Evolutionary conservation across 192 early-diverging fungal genomes (phyloP).

Genomic region (Podila verticillata): DNA sequence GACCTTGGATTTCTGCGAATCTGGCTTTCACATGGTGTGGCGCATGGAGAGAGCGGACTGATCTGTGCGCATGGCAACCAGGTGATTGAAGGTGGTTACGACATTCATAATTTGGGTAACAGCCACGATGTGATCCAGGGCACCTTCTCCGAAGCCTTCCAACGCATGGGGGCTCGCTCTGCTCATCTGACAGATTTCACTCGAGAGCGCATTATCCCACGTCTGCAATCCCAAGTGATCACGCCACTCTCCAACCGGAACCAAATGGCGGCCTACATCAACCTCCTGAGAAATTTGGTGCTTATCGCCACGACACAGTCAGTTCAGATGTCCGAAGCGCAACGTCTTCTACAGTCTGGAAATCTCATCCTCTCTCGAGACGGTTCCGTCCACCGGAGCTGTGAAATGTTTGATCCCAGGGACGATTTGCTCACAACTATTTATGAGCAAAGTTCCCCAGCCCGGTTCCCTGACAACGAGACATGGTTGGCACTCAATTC

Average conservation of each 20-base stretch:
- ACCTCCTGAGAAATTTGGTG: not conserved
- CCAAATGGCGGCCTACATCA: not conserved
- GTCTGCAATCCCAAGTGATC: not conserved
- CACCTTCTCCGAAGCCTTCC: not conserved
- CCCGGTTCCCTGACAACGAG: not conserved
- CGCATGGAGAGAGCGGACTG: not conserved
- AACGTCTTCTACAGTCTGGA: not conserved
- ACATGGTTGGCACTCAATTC: not conserved
- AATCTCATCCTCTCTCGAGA: conserved; percentile 3
- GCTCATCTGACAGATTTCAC: not conserved
- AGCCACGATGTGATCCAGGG: not conserved
- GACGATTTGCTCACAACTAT: not conserved
- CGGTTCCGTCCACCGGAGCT: not conserved
- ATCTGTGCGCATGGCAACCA: conserved; percentile 9
- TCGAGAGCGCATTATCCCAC: not conserved
- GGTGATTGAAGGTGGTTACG: conserved; percentile 1
- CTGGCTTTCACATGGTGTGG: not conserved
- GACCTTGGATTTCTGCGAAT: conserved; percentile 12
- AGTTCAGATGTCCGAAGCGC: not conserved
- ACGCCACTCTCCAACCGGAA: not conserved
- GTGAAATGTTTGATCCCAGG: not conserved
- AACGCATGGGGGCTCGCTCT: not conserved
- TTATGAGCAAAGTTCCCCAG: not conserved
- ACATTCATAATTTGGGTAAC: not conserved
- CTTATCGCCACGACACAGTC: not conserved